Percentiles rank a stretch among this genome's conserved stretches.
Conservation (phyloP, 2,329 filamentous ascomycete genomes). For the Alternaria viburni region DNA sequence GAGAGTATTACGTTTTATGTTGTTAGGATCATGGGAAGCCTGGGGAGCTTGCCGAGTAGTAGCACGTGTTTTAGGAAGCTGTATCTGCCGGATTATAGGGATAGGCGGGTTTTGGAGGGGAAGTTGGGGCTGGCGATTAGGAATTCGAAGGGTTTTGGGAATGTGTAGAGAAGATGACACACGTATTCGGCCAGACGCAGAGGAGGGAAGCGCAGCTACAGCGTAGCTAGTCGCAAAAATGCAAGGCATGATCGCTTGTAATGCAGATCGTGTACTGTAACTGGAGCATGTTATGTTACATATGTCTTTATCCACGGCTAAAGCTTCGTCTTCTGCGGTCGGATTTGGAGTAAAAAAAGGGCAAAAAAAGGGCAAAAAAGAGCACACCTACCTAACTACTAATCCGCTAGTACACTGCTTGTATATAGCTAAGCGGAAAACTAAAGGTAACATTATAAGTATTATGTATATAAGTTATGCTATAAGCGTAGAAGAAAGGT, state of each 20-base stretch:
- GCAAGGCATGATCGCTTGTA: background rate
- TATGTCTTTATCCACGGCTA: too few species aligned
- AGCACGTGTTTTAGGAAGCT: conserved; percentile 94
- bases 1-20: conserved; percentile 83
- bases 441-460: too few species aligned
- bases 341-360: too few species aligned
- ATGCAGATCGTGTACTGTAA: too few species aligned
- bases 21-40: conserved; percentile 72
- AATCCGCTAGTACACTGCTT: too few species aligned
- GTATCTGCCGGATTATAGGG: conserved; percentile 80
- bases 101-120: conserved; percentile 71
- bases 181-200: background rate
- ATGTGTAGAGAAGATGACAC: conserved; percentile 22
- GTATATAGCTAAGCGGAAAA: too few species aligned
- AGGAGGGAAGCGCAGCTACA: background rate
- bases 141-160: conserved; percentile 86
- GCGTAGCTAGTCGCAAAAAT: background rate
- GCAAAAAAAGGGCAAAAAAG: too few species aligned
- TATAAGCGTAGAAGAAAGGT: too few species aligned
- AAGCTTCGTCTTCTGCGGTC: too few species aligned
- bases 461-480: too few species aligned
- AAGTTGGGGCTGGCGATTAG: conserved; percentile 85
- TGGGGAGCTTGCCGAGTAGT: conserved; percentile 74
- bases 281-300: too few species aligned
- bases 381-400: too few species aligned